Percentiles rank a stretch among this genome's conserved stretches.
Evolutionary conservation across 176 grass and related monocot genomes (phyloP).

Genomic region (Carex myosuroides): DNA sequence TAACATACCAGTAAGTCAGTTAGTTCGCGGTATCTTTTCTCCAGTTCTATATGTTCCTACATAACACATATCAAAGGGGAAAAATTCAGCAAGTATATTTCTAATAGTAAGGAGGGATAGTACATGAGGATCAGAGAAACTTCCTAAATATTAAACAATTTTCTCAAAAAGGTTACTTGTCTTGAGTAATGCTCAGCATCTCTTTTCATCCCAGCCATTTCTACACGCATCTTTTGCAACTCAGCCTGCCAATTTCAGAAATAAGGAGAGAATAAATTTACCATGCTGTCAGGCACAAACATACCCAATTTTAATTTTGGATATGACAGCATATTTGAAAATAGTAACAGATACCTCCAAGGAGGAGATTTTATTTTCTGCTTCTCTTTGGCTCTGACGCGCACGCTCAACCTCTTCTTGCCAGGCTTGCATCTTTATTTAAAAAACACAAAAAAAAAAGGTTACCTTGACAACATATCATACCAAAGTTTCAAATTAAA

Average conservation of each 20-base stretch:
- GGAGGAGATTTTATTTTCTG: conserved; percentile 74
- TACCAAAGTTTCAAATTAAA: background rate
- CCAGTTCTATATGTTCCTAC: conserved; percentile 95
- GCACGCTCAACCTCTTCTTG: conserved; percentile 93
- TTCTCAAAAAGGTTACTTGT: conserved; percentile 49
- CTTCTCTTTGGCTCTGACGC: conserved; percentile 89
- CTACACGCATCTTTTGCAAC: conserved; percentile 98
- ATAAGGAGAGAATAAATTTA: conserved; percentile 25
- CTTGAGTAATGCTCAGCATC: conserved; percentile 99
- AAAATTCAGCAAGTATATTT: conserved; percentile 12
- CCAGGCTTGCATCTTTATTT: conserved; percentile 85
- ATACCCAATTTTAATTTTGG: conserved; percentile 6
- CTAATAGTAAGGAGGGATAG: background rate
- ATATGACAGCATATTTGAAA: conserved; percentile 16
- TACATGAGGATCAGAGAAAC: background rate
- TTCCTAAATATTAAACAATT: conserved; percentile 22
- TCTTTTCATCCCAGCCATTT: conserved; percentile 98
- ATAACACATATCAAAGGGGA: conserved; percentile 10
- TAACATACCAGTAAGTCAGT: conserved; percentile 89
- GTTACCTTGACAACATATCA: background rate
- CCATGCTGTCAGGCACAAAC: background rate
- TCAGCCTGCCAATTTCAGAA: conserved; percentile 53
- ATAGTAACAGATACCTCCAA: conserved; percentile 57
- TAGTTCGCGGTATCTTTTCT: conserved; percentile 96
- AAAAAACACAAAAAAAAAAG: conserved; percentile 31